These are phyloP conservation scores for Chalara sp. DNA, from an alignment of 2,329 filamentous ascomycete species.

Conservation along the genomic window DNA sequence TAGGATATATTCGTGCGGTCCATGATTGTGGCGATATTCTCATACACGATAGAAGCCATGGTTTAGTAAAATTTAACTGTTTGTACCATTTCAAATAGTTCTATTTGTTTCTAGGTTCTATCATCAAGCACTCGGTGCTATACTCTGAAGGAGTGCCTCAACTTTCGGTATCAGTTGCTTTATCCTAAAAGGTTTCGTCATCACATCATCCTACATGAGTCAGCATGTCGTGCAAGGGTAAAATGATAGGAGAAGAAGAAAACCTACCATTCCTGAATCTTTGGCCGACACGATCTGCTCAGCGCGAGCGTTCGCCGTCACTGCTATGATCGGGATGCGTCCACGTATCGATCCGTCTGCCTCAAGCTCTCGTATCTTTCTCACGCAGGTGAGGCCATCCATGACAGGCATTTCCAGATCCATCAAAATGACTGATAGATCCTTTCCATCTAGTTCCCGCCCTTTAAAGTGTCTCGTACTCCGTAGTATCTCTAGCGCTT, in stretches of 20 bases:
- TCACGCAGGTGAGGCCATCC: slow-evolving; percentile 69
- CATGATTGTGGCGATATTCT: no score
- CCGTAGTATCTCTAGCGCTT: slow-evolving; percentile 40
- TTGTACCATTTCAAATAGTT: no score
- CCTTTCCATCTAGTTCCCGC: slow-evolving; percentile 21
- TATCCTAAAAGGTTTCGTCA: slow-evolving; percentile 71
- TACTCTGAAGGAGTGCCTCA: slow-evolving; percentile 32
- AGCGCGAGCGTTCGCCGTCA: slow-evolving; percentile 70
- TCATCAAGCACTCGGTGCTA: not conserved
- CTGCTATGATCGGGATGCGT: slow-evolving; percentile 67
- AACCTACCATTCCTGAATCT: slow-evolving; percentile 62
- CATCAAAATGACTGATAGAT: slow-evolving; percentile 66
- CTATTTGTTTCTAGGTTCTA: not conserved
- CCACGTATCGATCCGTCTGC: slow-evolving; percentile 46
- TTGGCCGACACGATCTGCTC: slow-evolving; percentile 67
- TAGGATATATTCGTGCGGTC: not conserved
- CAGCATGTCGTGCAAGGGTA: slow-evolving; percentile 6
- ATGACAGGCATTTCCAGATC: slow-evolving; percentile 79
- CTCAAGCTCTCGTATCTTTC: slow-evolving; percentile 61
- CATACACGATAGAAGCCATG: no score
- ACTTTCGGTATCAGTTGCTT: slow-evolving; percentile 61
- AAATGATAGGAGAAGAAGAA: not conserved
- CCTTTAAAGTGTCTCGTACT: not conserved
- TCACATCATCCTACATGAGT: slow-evolving; percentile 57
- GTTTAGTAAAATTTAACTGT: no score